A percentile compares a stretch with the other conserved stretches of the same genome.
Evolutionary conservation across 2,329 filamentous ascomycete genomes (phyloP).

Genomic region (Annulohypoxylon truncatum): DNA sequence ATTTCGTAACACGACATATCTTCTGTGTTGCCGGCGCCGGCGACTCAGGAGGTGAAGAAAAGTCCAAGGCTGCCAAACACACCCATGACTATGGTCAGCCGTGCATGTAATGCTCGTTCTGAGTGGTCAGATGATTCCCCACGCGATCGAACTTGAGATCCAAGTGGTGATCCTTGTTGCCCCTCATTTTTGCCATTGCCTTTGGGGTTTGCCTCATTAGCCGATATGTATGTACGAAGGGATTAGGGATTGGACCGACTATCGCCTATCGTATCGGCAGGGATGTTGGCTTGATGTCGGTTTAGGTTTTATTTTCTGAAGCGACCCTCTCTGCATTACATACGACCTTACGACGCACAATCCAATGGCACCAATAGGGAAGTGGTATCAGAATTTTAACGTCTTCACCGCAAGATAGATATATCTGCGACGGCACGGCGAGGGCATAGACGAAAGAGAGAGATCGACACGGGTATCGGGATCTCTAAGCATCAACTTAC

Average conservation of each 20-base stretch:
- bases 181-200: conserved; percentile 30
- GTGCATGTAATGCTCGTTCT: conserved; percentile 34
- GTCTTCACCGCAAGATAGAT: conserved; percentile 39
- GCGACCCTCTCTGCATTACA: conserved; percentile 32
- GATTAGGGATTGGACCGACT: conserved; percentile 37
- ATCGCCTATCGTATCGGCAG: conserved; percentile 37
- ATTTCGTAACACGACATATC: conserved; percentile 28
- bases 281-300: conserved; percentile 20
- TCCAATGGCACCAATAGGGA: conserved; percentile 21
- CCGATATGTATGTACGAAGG: conserved; percentile 38
- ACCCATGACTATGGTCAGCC: conserved; percentile 36
- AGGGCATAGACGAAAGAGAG: conserved; percentile 7
- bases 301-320: conserved; percentile 33
- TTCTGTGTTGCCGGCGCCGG: conserved; percentile 13
- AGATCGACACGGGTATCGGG: conserved; percentile 14
- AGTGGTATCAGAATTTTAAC: conserved; percentile 11
- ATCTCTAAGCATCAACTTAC: conserved; percentile 4
- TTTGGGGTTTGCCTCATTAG: conserved; percentile 40
- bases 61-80: conserved; percentile 33
- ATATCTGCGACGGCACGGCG: conserved; percentile 28
- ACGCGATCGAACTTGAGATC: conserved; percentile 40
- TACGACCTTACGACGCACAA: conserved; percentile 7
- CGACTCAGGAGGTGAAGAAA: conserved; percentile 15
- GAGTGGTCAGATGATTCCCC: conserved; percentile 40
- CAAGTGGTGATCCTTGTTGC: conserved; percentile 32